Percentiles rank a stretch among this genome's conserved stretches.
Conservation (phyloP, 2,329 filamentous ascomycete species). For the Trichoderma sp. region DNA sequence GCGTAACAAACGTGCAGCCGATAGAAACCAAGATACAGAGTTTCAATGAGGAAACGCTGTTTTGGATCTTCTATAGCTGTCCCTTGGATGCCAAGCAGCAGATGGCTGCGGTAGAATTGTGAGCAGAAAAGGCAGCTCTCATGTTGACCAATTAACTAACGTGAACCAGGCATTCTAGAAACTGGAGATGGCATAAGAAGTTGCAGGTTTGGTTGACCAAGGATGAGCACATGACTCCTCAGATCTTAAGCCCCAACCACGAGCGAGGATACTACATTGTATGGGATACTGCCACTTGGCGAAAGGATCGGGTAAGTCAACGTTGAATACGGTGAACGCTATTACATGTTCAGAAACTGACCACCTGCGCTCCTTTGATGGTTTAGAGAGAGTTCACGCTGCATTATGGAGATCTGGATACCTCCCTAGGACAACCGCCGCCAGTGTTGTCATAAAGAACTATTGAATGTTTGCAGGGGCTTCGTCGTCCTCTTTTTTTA, state of each 20-base stretch:
- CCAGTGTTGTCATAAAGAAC: conserved; percentile 34
- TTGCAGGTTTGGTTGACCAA: conserved; percentile 67
- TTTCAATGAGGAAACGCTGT: conserved; percentile 69
- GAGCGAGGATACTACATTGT: conserved; percentile 69
- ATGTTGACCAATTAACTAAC: conserved; percentile 7
- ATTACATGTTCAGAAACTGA: neutral
- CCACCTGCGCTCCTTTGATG: neutral
- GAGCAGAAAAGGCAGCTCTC: conserved; percentile 33
- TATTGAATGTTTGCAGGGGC: conserved; percentile 5
- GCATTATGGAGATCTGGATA: conserved; percentile 64
- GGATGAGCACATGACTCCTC: conserved; percentile 65
- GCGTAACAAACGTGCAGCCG: conserved; percentile 65
- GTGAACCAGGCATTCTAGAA: conserved; percentile 58
- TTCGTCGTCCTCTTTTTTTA: conserved; percentile 7
- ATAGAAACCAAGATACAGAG: conserved; percentile 66
- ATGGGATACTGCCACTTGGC: conserved; percentile 64
- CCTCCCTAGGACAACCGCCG: conserved; percentile 41
- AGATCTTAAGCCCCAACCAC: conserved; percentile 57
- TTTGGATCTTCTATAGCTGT: conserved; percentile 71
- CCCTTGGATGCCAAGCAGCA: conserved; percentile 64
- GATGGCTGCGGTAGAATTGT: conserved; percentile 65
- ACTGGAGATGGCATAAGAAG: conserved; percentile 71
- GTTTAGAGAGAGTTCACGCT: conserved; percentile 60
- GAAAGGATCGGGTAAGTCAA: conserved; percentile 60
- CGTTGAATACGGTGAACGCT: neutral